Percentiles rank a stretch among this genome's conserved stretches.
Evolutionary conservation across 1,284 basidiomycete genomes (phyloP).

Genomic region (Cutaneotrichosporon sp.): DNA sequence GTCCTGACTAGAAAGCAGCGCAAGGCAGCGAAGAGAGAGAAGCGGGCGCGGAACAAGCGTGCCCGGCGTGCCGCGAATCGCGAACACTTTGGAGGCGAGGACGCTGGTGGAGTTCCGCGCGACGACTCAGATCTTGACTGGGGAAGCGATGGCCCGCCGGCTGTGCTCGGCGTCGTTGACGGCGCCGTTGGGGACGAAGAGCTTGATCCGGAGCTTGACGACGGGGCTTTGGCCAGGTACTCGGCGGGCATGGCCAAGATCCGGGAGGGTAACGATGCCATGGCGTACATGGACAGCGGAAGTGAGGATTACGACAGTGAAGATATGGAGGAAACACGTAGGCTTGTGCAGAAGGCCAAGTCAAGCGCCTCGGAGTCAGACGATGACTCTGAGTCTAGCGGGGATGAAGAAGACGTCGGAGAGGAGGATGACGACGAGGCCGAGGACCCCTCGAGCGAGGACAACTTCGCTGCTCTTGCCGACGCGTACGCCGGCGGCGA

Average conservation of each 20-base stretch:
- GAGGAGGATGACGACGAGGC: slow-evolving; percentile 16
- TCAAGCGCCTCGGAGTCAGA: too few relatives aligned
- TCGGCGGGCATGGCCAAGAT: slow-evolving; percentile 21
- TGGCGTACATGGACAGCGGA: slow-evolving; percentile 13
- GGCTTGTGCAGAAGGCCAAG: too few relatives aligned
- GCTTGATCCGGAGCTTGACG: slow-evolving; percentile 24
- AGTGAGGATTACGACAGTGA: slow-evolving; percentile 20
- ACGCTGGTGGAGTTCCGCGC: slow-evolving; percentile 12
- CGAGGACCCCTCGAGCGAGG: slow-evolving; percentile 8
- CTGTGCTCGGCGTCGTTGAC: background rate
- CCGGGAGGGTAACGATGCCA: slow-evolving; percentile 9
- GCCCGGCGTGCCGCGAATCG: slow-evolving; percentile 7
- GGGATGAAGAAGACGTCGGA: background rate
- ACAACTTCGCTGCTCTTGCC: slow-evolving; percentile 15
- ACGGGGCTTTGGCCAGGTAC: slow-evolving; percentile 28
- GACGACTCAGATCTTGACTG: slow-evolving; percentile 49
- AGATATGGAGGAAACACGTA: slow-evolving; percentile 13
- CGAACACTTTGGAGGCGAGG: background rate
- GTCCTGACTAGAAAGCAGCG: slow-evolving; percentile 23
- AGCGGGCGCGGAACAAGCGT: slow-evolving; percentile 21
- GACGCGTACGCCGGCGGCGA: slow-evolving; percentile 18
- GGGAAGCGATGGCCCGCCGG: slow-evolving; percentile 38
- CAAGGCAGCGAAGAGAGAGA: slow-evolving; percentile 31
- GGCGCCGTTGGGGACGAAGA: slow-evolving; percentile 8
- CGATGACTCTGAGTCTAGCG: slow-evolving; percentile 1